Evolutionary conservation across 2,329 filamentous ascomycete species (phyloP).

Genomic region (Ophiocordyceps polyrhachis-furcata): DNA sequence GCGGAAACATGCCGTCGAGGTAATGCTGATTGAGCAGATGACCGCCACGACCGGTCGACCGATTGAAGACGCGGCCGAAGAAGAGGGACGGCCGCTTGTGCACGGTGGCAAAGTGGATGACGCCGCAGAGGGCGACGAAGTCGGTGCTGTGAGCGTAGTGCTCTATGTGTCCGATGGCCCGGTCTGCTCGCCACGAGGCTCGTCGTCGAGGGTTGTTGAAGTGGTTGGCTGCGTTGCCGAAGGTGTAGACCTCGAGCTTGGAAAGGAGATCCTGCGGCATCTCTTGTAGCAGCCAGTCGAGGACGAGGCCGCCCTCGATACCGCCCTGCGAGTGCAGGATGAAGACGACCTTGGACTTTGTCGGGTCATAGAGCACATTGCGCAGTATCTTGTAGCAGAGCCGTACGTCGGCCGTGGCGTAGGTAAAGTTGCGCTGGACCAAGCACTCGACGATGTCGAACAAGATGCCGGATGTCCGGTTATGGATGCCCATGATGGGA

Average conservation of each 20-base stretch:
- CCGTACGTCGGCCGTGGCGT: constrained; percentile 49
- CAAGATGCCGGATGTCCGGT: constrained; percentile 52
- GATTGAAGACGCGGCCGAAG: constrained; percentile 40
- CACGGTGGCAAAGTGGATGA: constrained; percentile 42
- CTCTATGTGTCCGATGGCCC: constrained; percentile 52
- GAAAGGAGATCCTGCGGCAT: constrained; percentile 43
- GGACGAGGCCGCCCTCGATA: constrained; percentile 51
- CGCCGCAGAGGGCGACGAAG: constrained; percentile 57
- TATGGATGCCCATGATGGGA: constrained; percentile 55
- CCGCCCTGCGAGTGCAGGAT: constrained; percentile 63
- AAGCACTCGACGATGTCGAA: constrained; percentile 66
- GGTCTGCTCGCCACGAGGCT: constrained; percentile 12
- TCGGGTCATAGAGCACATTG: constrained; percentile 39
- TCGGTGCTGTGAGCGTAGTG: constrained; percentile 62
- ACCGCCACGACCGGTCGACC: constrained; percentile 28
- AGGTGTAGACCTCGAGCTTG: constrained; percentile 62
- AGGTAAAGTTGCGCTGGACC: constrained; percentile 55
- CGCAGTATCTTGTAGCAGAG: constrained; percentile 44
- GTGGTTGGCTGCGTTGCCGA: constrained; percentile 62
- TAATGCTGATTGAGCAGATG: constrained; percentile 45
- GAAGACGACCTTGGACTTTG: constrained; percentile 50
- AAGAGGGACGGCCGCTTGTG: constrained; percentile 37
- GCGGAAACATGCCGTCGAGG: constrained; percentile 41
- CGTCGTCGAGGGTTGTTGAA: constrained; percentile 58
- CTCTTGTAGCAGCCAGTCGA: constrained; percentile 63